phyloP scores from a whole-genome alignment of 2,329 filamentous ascomycete species.

The Pestalotiopsis sp. region DNA sequence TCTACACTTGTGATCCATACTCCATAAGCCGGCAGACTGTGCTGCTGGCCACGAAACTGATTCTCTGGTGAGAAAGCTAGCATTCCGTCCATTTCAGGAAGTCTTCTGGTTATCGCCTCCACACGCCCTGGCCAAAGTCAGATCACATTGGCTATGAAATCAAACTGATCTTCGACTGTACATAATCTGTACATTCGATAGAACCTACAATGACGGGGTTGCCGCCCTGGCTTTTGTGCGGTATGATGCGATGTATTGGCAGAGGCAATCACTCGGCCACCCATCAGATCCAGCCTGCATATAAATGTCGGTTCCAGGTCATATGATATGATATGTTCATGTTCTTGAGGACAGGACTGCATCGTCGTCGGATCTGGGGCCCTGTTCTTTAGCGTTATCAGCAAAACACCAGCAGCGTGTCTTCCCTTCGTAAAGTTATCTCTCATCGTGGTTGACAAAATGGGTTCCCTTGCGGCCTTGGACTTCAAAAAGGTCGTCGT shows the following conservation, averaged over 20 bases:
- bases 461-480: background rate
- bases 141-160: background rate
- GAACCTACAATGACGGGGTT: background rate
- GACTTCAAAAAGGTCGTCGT: background rate
- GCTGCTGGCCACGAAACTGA: background rate
- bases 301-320: background rate
- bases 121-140: background rate
- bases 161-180: background rate
- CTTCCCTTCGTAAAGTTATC: too few relatives aligned
- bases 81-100: background rate
- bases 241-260: background rate
- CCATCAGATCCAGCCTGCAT: background rate
- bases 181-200: background rate
- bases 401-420: background rate
- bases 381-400: background rate
- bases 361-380: too few relatives aligned
- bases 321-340: background rate
- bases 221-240: background rate
- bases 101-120: background rate
- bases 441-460: background rate
- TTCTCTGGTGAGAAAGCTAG: background rate
- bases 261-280: background rate
- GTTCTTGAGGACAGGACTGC: background rate
- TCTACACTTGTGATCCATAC: too few relatives aligned
- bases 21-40: background rate